phyloP scores from a whole-genome alignment of 371 early-diverging fungal genomes.

The Zopfochytrium polystomum region DNA sequence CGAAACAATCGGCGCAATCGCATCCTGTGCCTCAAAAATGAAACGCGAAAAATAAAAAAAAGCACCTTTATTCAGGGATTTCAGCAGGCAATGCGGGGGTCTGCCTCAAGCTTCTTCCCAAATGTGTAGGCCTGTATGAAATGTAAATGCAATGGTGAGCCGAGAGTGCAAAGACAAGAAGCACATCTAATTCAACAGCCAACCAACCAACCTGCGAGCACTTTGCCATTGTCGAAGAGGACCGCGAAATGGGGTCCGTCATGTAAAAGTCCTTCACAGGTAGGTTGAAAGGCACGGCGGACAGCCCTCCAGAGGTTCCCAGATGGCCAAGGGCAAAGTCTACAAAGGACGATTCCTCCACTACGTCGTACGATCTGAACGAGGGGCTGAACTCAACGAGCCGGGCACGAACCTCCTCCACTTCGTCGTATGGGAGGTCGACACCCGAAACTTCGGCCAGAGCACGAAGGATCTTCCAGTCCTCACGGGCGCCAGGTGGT shows the following conservation, averaged over 20 bases:
- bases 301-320: conserved; percentile 7
- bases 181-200: too few relatives aligned
- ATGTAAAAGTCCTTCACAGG: conserved; percentile 87
- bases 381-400: conserved; percentile 83
- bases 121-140: neutral
- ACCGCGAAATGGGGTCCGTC: conserved; percentile 89
- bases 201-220: conserved; percentile 63
- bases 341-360: conserved; percentile 62
- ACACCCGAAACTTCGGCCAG: conserved; percentile 86
- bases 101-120: neutral
- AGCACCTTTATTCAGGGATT: too few relatives aligned
- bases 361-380: conserved; percentile 69
- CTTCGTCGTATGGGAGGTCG: conserved; percentile 86
- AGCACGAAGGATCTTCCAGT: conserved; percentile 97
- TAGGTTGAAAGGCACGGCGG: conserved; percentile 26
- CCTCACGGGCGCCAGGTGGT: conserved; percentile 90
- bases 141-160: neutral
- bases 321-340: conserved; percentile 64
- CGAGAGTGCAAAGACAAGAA: neutral
- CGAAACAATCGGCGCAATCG: too few relatives aligned
- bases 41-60: too few relatives aligned
- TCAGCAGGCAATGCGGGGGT: conserved; percentile 1
- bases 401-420: conserved; percentile 75
- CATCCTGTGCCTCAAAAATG: too few relatives aligned
- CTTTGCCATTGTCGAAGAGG: conserved; percentile 96